Evolutionary conservation across 139 green algal species (phyloP).

Genomic region (Nannochloris sp.): DNA sequence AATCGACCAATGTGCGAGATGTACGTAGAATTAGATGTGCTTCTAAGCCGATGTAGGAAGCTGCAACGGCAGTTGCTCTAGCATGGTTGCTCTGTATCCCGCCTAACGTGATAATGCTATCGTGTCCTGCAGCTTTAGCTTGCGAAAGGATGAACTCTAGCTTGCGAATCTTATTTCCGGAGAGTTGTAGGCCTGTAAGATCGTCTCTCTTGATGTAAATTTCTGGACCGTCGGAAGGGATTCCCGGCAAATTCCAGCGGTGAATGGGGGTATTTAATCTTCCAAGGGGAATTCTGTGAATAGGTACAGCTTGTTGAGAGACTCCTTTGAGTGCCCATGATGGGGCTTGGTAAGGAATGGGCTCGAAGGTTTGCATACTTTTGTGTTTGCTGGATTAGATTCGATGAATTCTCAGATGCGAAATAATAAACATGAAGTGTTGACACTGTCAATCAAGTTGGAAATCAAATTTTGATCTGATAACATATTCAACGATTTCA

Average conservation of each 20-base stretch:
- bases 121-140: conserved; percentile 45
- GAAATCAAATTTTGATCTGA: too few relatives aligned
- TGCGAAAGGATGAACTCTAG: conserved; percentile 92
- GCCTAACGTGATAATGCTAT: conserved; percentile 84
- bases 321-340: neutral
- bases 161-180: conserved; percentile 94
- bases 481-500: too few relatives aligned
- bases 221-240: conserved; percentile 53
- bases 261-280: conserved; percentile 50
- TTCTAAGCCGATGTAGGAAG: conserved; percentile 70
- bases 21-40: conserved; percentile 85
- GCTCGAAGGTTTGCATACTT: neutral
- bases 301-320: conserved; percentile 16
- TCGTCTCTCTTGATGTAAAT: conserved; percentile 90
- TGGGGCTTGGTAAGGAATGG: neutral
- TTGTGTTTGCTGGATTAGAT: too few relatives aligned
- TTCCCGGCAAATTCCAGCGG: conserved; percentile 57
- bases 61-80: conserved; percentile 32
- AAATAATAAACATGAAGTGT: too few relatives aligned
- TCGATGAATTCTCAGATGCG: too few relatives aligned
- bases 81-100: conserved; percentile 94
- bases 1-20: conserved; percentile 31
- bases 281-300: conserved; percentile 18
- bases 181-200: conserved; percentile 82
- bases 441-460: too few relatives aligned